These are phyloP conservation scores for Petunia hybrid DNA, from an alignment of 305 asterid genomes.

Conservation along the genomic window DNA sequence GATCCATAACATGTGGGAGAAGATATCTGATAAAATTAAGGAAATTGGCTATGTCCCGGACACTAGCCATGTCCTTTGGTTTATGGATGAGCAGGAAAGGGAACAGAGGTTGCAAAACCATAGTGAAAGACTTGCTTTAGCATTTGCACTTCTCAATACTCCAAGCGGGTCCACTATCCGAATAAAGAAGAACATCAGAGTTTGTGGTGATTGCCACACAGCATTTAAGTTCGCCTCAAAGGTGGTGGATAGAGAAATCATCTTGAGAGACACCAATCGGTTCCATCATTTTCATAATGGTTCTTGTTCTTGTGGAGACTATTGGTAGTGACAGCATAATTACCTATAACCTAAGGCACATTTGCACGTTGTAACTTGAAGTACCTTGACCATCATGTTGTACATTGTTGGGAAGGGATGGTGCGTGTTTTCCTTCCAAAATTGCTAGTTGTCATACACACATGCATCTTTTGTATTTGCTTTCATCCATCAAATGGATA, in stretches of 20 bases:
- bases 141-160: conserved; percentile 74
- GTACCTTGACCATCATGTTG: conserved; percentile 2
- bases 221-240: conserved; percentile 74
- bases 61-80: conserved; percentile 80
- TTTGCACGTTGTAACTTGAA: background rate
- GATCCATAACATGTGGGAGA: conserved; percentile 69
- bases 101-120: conserved; percentile 75
- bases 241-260: conserved; percentile 67
- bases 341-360: background rate
- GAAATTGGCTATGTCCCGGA: conserved; percentile 83
- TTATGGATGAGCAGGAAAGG: conserved; percentile 66
- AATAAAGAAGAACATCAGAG: conserved; percentile 90
- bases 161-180: conserved; percentile 62
- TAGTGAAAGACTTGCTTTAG: conserved; percentile 88
- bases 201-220: conserved; percentile 86
- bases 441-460: background rate
- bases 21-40: conserved; percentile 56
- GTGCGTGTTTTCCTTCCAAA: conserved; percentile 19
- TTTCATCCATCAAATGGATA: background rate
- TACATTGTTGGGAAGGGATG: conserved; percentile 7
- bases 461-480: background rate
- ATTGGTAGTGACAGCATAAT: conserved; percentile 57
- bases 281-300: conserved; percentile 84
- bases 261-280: conserved; percentile 82
- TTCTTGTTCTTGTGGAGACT: conserved; percentile 89